phyloP scores from a whole-genome alignment of 2,329 filamentous ascomycete genomes.

The Setomelanomma holmii region DNA sequence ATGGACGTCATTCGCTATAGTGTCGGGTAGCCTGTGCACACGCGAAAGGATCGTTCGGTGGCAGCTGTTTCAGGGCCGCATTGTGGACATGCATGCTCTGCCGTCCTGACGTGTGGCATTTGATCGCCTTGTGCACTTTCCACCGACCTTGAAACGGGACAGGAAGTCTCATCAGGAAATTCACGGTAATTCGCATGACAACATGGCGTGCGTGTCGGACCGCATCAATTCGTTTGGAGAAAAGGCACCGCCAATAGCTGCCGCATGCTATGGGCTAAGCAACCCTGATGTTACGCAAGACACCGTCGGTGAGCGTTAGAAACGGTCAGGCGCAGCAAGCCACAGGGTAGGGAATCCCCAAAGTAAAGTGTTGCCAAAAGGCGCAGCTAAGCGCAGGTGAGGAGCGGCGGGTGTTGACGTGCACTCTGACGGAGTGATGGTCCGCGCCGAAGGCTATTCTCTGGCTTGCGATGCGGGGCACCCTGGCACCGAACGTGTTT shows the following conservation, averaged over 20 bases:
- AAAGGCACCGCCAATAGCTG: slow-evolving; percentile 9
- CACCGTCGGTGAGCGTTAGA: slow-evolving; percentile 19
- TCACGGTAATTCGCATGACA: slow-evolving; percentile 21
- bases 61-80: slow-evolving; percentile 34
- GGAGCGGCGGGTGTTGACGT: slow-evolving; percentile 21
- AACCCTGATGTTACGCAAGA: slow-evolving; percentile 14
- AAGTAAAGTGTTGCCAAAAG: slow-evolving; percentile 18
- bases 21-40: slow-evolving; percentile 16
- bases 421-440: slow-evolving; percentile 12
- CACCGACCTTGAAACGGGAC: slow-evolving; percentile 13
- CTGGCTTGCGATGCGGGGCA: not conserved
- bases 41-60: slow-evolving; percentile 27
- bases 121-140: slow-evolving; percentile 18
- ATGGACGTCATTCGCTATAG: slow-evolving; percentile 22
- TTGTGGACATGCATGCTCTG: slow-evolving; percentile 25
- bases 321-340: slow-evolving; percentile 36
- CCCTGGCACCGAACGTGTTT: not conserved
- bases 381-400: slow-evolving; percentile 16
- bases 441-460: slow-evolving; percentile 3
- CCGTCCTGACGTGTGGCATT: slow-evolving; percentile 28
- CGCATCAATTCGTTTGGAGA: slow-evolving; percentile 4
- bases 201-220: slow-evolving; percentile 6
- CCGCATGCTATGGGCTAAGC: slow-evolving; percentile 20
- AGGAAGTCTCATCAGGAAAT: slow-evolving; percentile 21
- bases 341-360: slow-evolving; percentile 26